Base-by-base conservation (phyloP, 192 early-diverging fungal species). In the Spizellomyces punctatus region DNA sequence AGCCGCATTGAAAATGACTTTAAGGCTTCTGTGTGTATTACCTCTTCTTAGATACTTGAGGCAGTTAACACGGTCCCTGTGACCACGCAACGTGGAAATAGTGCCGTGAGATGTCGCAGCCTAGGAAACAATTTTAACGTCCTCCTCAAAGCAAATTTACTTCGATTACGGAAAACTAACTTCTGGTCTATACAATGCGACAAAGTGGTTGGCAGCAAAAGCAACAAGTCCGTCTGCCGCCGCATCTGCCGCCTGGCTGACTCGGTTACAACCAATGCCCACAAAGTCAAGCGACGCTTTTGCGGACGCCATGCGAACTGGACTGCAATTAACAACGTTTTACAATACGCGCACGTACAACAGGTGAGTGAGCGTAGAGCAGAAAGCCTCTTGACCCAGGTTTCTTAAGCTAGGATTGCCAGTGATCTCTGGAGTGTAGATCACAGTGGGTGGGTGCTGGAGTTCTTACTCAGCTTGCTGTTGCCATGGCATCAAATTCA, bases 41-140 rank as follows among this genome's bases (percentile, higher is more conserved):
- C 85, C 88, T 71, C 87, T 60, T 67, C 89, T 83, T 16, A 91
- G 75, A 76, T 90, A 94, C 5, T 82, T 79, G 10, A 92, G 87
- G 73, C 90, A 90, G 78, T 91, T 94, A 17, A 96, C 91, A 43
- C 89, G 86, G 44, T 72, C 82, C 12, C 76, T 86, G 63, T 96
- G 95, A n/a, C 92, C 94, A 7, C 79, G 83, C 8, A 95, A 79
- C 12, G 92, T 91, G 17, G 14, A n/a, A 19, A 54, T n/a, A 54
- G 17, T 19, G 17, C 50, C 50, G 2, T 54, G 12, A 12, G 4
- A 54, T 36, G 27, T 36, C 0, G 19, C 19, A 36, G 27, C 27
- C 27, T 36, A 36, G 27, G 27, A 36, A 2, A 36, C 1, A 36
- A 2, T 3, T 36, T 36, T 36, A 36, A 36, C 27, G 27, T 36